Evolutionary conservation across 768 basidiomycete species (phyloP), one percentile per base, ranked within the genome.

Genomic region (Psilocybe tampanensis): DNA sequence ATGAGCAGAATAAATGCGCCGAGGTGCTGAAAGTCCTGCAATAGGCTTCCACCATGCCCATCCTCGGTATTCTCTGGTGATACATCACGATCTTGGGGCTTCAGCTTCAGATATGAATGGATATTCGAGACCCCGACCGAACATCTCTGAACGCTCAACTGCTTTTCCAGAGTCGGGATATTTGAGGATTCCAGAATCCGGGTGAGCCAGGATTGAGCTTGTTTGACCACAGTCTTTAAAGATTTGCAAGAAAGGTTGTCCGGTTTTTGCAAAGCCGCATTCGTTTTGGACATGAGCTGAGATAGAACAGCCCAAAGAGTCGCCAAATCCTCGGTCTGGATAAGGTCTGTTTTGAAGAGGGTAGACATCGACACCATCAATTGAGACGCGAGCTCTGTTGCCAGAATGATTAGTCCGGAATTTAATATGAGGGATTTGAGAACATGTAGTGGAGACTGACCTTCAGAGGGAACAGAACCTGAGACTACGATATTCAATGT

Each of bases 231-330:
- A 8, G 2, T 48, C 32, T 48, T 23, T 12, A 48, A 24, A 8
- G 47, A n/a, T 18, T 7, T 48, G 19, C 26, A 29, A n/a, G 47
- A 48, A 7, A 29, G 4, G 29, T 9, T 29, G 4, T 32, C 8
- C 47, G 47, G n/a, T 48, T 33, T 32, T 26, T 32, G n/a, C 18
- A 15, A n/a, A 32, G 15, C 26, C 18, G 36, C 24, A 18, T 48
- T 29, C 32, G 29, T n/a, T 33, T 48, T 48, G 18, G 8, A 47
- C 21, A 55, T 45, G 17, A 55, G 18, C 2, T 47, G 34, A n/a
- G 24, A 29, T 21, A 59, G 8, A 19, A 59, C 44, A 15, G 36
- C 36, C 59, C 59, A 60, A 33, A 56, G 53, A 1, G 32, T 53
- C 18, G 44, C 13, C 13, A 56, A 8, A 11, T 60, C 45, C 3